Base-by-base conservation (phyloP, 2,329 filamentous ascomycete species). In the Colletotrichum shisoi region DNA sequence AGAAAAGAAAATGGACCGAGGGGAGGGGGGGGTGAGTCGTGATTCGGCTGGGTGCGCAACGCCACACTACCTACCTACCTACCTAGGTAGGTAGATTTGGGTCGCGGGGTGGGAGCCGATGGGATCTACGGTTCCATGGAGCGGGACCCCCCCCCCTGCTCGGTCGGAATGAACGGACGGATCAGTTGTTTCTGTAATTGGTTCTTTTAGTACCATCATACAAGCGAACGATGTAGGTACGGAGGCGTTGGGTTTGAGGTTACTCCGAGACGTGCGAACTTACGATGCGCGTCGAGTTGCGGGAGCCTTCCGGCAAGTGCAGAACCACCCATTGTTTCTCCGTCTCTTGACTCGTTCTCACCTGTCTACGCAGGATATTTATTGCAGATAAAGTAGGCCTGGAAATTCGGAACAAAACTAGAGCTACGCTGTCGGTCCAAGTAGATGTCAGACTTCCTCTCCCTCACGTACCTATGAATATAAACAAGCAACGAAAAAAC, bases 81-180 rank as follows among this genome's bases (percentile, higher is more conserved):
- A 34, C 31, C 7, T 34, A 34, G 31, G 7, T 34, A 53, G 49
- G 46, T 42, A 37, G 44, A 40, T 21, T 44, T 57, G 42, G 37
- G 56, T 37, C 46, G 56, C 39, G 49, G 63, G 49, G 37, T 49
- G 58, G 46, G 39, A 57, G 21, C 63, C 57, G 63, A 57, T 62
- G 57, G 40, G 45, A 64, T 67, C 63, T 67, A 46, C 60, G 53
- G 60, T 64, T 67, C 46, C 59, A 58, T 44, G 39, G 27, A 57
- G 60, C 59, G 60, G 63, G 45, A 57, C 34, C 21, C 17, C 19
- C 31, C 45, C 39, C 42, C 31, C 39, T 63, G 45, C 45, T 45
- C 31, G 42, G 44, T 65, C 39, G 42, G 53, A 34, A 58, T 27
- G 37, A n/a, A 21, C 42, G 12, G 34, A 54, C 54, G 53, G 27